Conservation (phyloP, 2,329 filamentous ascomycete species). For the Colletotrichum viniferum region DNA sequence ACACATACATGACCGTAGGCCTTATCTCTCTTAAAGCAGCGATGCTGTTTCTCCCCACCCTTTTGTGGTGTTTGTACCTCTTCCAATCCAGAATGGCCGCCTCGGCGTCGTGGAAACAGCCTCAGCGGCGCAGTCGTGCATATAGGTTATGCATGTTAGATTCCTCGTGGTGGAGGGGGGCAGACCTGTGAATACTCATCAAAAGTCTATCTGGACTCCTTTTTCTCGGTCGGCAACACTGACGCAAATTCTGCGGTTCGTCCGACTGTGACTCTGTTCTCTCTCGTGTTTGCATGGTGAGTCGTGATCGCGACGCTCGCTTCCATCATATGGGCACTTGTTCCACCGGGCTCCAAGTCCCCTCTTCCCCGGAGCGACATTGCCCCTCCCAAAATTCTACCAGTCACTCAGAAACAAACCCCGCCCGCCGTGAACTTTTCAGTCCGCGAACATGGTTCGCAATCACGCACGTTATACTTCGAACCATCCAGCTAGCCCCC, state of each 20-base stretch:
- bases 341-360: background rate
- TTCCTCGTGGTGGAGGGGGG: background rate
- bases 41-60: background rate
- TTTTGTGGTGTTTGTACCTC: background rate
- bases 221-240: background rate
- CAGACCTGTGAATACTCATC: background rate
- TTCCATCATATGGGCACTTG: background rate
- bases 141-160: background rate
- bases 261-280: background rate
- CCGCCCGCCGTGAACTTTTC: background rate
- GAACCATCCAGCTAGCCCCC: background rate
- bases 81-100: background rate
- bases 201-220: conserved; percentile 10
- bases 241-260: background rate
- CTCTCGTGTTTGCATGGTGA: background rate
- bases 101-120: background rate
- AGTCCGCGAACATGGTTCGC: background rate
- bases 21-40: background rate
- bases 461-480: background rate
- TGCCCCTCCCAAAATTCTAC: background rate
- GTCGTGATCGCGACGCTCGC: background rate
- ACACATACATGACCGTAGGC: background rate
- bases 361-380: background rate
- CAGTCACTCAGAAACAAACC: background rate
- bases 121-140: background rate